phyloP scores from a whole-genome alignment of 177 flowering plant species.

The Vitis hybrid region DNA sequence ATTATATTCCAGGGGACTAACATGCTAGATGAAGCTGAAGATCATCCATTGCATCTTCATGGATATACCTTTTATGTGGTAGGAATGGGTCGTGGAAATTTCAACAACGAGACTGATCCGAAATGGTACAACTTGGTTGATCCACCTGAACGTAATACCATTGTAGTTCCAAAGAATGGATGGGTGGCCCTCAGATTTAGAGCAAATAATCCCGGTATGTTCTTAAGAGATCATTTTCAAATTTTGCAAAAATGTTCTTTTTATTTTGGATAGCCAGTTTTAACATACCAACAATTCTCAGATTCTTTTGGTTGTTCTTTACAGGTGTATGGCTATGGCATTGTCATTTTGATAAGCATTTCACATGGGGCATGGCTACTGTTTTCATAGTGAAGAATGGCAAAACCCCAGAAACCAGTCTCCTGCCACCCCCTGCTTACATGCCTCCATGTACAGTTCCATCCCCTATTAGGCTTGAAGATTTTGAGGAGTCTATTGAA shows the following conservation, averaged over 20 bases:
- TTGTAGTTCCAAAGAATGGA: background rate
- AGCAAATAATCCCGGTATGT: conserved; percentile 2
- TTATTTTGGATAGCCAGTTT: too few relatives aligned
- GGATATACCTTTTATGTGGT: background rate
- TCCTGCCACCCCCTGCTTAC: background rate
- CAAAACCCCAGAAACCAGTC: background rate
- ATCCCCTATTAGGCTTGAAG: too few relatives aligned
- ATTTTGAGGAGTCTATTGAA: too few relatives aligned
- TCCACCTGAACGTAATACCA: background rate
- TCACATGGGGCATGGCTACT: background rate
- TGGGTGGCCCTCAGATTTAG: background rate
- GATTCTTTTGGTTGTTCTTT: background rate
- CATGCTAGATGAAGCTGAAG: background rate
- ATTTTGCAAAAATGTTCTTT: too few relatives aligned
- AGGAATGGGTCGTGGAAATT: background rate
- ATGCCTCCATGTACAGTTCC: background rate
- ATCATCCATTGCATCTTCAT: conserved; percentile 6
- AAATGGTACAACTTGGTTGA: background rate
- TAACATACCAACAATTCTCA: background rate
- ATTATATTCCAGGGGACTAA: background rate
- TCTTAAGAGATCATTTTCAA: too few relatives aligned
- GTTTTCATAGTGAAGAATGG: background rate
- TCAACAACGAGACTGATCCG: conserved; percentile 3
- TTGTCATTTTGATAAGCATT: background rate
- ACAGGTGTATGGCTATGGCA: conserved; percentile 6